Evolutionary conservation across 306 rosid species (phyloP), one percentile per base, ranked within the genome.

Genomic region (Prunus mira): DNA sequence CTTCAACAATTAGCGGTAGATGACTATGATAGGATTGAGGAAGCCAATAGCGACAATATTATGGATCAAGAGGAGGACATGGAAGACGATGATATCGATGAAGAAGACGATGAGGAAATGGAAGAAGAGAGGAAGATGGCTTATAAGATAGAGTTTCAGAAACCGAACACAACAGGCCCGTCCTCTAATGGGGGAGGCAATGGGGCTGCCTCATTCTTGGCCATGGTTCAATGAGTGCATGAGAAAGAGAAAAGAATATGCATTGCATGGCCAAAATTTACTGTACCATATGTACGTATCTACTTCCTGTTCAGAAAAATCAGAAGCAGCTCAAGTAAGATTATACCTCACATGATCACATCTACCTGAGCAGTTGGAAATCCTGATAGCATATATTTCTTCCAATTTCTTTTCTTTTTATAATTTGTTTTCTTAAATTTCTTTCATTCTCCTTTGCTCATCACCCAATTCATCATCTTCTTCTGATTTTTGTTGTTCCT

Each of bases 101-200:
- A 84, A 0, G 73, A 68, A 3, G 79, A 70, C 9, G 65, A 62
- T 24, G 81, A 82, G 1, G 83, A 78, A 1, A 63, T 49, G 12
- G 83, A 24, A 10, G 41, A 65, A 11, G 86, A 63, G 60, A 55
- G 73, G 12, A 69, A 74, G 51, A 63, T 72, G 61, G 79, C 34
- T 49, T 85, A 76, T 11, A 82, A 85, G 81, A 73, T 85, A 14
- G 82, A 79, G 66, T 79, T 72, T 74, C 86, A 85, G 75, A 85
- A 82, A 69, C 79, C 74, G 56, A 75, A 75, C 6, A 56, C 65
- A 50, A 62, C 77, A 22, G 82, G 82, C 52, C 73, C 76, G 3
- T 73, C 80, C 51, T 61, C 80, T 15, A 76, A 72, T 12, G 86
- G 82, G 17, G 79, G 78, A 5, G 83, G 79, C 41, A 85, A 78